Percentiles rank a stretch among this genome's conserved stretches.
phyloP scores from a whole-genome alignment of 345 rosid genomes.

The Trapa bicornis region DNA sequence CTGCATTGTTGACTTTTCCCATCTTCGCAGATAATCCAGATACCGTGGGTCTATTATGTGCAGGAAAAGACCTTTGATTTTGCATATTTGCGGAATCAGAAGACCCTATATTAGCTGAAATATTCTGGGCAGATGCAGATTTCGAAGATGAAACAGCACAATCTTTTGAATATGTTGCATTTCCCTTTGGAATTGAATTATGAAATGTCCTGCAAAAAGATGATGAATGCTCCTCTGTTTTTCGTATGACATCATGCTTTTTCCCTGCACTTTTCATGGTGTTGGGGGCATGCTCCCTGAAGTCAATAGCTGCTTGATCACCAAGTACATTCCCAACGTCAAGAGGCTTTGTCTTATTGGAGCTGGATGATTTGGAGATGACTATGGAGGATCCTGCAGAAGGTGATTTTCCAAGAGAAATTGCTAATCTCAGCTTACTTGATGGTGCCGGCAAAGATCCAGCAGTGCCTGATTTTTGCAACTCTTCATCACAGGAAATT shows the following conservation, averaged over 20 bases:
- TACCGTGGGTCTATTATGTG: conserved; percentile 29
- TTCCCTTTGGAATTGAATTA: conserved; percentile 40
- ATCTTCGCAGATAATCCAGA: conserved; percentile 39
- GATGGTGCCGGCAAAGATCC: conserved; percentile 20
- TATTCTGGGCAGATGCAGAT: conserved; percentile 35
- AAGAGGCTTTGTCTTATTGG: conserved; percentile 28
- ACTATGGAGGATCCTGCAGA: conserved; percentile 22
- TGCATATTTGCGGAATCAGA: conserved; percentile 22
- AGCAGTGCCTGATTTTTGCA: conserved; percentile 24
- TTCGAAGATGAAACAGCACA: conserved; percentile 28
- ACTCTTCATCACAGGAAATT: conserved; percentile 26
- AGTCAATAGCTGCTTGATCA: conserved; percentile 22
- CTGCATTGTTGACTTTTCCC: conserved; percentile 51
- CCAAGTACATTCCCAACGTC: conserved; percentile 30
- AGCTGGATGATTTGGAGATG: conserved; percentile 26
- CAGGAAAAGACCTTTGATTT: conserved; percentile 26
- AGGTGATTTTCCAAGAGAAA: conserved; percentile 38
- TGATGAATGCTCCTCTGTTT: conserved; percentile 32
- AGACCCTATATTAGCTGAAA: conserved; percentile 23
- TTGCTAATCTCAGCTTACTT: conserved; percentile 28
- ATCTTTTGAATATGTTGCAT: conserved; percentile 41
- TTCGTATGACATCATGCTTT: conserved; percentile 24
- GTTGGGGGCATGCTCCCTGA: conserved; percentile 34
- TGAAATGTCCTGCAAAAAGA: conserved; percentile 41
- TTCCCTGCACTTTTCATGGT: conserved; percentile 33